These are phyloP conservation scores for Globisporangium carolinianum DNA, from an alignment of 352 stramenopile genomes.

Conservation along the genomic window DNA sequence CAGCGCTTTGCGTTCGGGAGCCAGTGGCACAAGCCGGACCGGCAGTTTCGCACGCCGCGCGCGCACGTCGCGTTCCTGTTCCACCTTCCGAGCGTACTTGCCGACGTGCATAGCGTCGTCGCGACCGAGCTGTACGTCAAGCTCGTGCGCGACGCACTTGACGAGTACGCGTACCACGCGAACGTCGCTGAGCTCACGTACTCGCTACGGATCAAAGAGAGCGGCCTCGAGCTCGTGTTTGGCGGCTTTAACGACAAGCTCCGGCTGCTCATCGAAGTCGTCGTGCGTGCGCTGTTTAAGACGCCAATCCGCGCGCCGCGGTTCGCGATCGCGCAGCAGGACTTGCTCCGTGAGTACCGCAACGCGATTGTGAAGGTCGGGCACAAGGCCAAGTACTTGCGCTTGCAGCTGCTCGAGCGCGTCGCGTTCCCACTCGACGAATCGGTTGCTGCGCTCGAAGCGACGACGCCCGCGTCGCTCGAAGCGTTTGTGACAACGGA, in stretches of 20 bases:
- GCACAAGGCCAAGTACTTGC: conserved; percentile 58
- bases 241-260: conserved; percentile 79
- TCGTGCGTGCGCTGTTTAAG: conserved; percentile 44
- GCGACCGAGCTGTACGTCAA: conserved; percentile 55
- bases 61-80: conserved; percentile 50
- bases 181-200: conserved; percentile 71
- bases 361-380: conserved; percentile 53
- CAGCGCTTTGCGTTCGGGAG: conserved; percentile 35
- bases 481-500: conserved; percentile 26
- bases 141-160: conserved; percentile 54
- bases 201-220: conserved; percentile 56
- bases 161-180: conserved; percentile 70
- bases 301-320: conserved; percentile 37
- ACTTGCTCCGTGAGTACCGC: conserved; percentile 62
- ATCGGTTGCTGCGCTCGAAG: conserved; percentile 40
- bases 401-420: conserved; percentile 53
- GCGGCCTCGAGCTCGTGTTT: conserved; percentile 55
- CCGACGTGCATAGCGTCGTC: conserved; percentile 28
- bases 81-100: conserved; percentile 41
- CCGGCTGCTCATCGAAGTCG: conserved; percentile 50
- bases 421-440: conserved; percentile 35
- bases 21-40: conserved; percentile 61
- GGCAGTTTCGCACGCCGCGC: conserved; percentile 48
- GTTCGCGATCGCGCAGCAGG: conserved; percentile 61
- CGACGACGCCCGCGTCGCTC: conserved; percentile 28